phyloP scores from a whole-genome alignment of 2,329 filamentous ascomycete genomes.

The Neocatenulostroma microsporum region DNA sequence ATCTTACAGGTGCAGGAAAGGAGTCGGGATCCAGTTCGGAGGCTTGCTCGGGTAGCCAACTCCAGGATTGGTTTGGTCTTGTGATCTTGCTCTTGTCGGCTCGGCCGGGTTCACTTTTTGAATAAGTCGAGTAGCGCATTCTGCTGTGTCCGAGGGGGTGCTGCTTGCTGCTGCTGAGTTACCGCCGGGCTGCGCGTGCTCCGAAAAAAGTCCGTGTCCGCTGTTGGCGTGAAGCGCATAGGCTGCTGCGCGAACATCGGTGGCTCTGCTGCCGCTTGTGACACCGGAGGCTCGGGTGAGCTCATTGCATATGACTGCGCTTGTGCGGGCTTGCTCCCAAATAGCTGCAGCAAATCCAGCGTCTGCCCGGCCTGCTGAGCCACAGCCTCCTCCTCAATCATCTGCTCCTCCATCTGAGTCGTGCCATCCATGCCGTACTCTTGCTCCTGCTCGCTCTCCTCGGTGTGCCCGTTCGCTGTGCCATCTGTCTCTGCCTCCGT shows the following conservation, averaged over 20 bases:
- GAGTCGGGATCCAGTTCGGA: too few species aligned
- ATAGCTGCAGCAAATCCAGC: constrained; percentile 20
- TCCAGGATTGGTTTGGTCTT: too few species aligned
- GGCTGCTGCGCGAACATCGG: too few species aligned
- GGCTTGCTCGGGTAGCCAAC: too few species aligned
- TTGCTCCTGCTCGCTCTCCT: constrained; percentile 3
- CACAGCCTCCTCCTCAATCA: constrained; percentile 8
- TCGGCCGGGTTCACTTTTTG: constrained; percentile 10
- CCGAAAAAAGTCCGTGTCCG: constrained; percentile 23
- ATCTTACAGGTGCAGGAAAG: too few species aligned
- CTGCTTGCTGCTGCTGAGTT: constrained; percentile 5
- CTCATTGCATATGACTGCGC: too few species aligned
- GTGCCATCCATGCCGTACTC: constrained; percentile 8
- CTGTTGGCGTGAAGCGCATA: constrained; percentile 11
- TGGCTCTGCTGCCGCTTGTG: constrained; percentile 6
- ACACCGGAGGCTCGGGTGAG: too few species aligned
- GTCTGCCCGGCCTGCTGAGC: constrained; percentile 11
- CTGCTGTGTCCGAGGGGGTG: constrained; percentile 13
- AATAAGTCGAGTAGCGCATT: constrained; percentile 21
- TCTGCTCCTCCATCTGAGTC: constrained; percentile 4
- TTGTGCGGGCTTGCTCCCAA: constrained; percentile 11
- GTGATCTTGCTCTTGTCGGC: too few species aligned
- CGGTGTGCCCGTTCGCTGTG: not conserved
- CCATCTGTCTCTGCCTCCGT: not conserved
- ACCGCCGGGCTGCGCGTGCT: constrained; percentile 8